A percentile compares a stretch with the other conserved stretches of the same genome.
phyloP scores from a whole-genome alignment of 768 basidiomycete species.

The Ephemerocybe angulata region DNA sequence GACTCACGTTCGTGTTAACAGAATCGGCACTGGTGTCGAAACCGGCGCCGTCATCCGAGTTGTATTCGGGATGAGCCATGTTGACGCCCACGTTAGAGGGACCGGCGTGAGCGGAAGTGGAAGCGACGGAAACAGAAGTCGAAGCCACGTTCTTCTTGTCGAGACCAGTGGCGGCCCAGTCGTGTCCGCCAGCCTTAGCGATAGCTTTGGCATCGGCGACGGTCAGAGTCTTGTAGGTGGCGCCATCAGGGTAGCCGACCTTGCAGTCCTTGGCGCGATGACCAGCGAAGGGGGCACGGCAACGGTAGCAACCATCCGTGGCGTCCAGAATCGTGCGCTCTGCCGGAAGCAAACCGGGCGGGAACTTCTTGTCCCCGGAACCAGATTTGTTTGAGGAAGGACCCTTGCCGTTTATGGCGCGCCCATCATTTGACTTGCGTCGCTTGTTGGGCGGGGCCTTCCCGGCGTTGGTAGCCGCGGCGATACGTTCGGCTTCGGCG shows the following conservation, averaged over 20 bases:
- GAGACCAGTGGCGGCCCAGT: conserved; percentile 23
- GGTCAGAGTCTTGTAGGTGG: background rate
- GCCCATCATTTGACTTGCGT: too few species aligned
- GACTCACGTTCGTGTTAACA: too few species aligned
- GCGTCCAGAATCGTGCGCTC: too few species aligned
- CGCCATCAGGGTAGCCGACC: background rate
- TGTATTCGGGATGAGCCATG: too few species aligned
- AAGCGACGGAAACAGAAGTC: background rate
- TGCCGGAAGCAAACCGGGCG: background rate
- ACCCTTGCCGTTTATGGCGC: too few species aligned
- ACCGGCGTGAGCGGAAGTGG: too few species aligned
- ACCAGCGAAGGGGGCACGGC: background rate
- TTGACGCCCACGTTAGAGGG: too few species aligned
- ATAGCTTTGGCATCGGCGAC: background rate
- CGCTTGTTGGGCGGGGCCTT: background rate
- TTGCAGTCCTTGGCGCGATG: background rate
- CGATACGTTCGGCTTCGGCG: too few species aligned
- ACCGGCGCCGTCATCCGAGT: too few species aligned
- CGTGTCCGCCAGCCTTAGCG: conserved; percentile 35
- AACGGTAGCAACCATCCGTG: too few species aligned
- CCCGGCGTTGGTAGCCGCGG: too few species aligned
- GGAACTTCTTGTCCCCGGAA: background rate
- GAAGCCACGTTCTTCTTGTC: background rate
- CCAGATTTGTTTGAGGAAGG: background rate
- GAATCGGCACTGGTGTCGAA: too few species aligned